Base-by-base conservation (phyloP, 768 basidiomycete genomes). In the Dacryopinax spathularia region DNA sequence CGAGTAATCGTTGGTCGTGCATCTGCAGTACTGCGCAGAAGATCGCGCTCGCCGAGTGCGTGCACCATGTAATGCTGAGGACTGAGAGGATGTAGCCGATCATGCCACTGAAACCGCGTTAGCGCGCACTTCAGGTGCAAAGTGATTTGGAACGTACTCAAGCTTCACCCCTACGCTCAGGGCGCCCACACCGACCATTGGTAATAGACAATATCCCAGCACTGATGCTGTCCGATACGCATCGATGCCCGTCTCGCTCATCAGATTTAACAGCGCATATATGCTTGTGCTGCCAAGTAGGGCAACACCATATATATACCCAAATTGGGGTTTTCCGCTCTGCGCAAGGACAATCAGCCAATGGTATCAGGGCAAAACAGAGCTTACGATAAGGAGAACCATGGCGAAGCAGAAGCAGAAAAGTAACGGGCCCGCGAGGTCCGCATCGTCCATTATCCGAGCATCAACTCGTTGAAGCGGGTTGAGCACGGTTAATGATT, bases 241-340 rank as follows among this genome's bases (percentile, higher is more conserved):
- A 71, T 97, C 94, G 66, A 99, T 98, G 43, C 87, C 90, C 62
- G 85, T 83, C 75, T 91, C 89, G 29, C 91, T 91, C 96, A 99
- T 98, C 67, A 97, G 81, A 73, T 99, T 98, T 67, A 99, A 82
- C 65, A 99, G 86, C 61, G 86, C 84, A 79, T 98, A 97, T 72
- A 98, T 86, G 29, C 91, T 91, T 13, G 83, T 81, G 6, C 88
- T 91, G 62, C 96, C 96, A 69, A 98, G 83, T n/a, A 97, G 82
- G 62, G 89, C 95, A 66, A 99, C 90, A 35, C 95, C 96, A 73
- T 99, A 99, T 65, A 98, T 98, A 74, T 97, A 98, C 60, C 90
- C 92, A 75, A 99, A 99, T 72, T 98, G 96, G 2, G 91, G 89
- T 78, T 96, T 97, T 64, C 96, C 96, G 5, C 95, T 96, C 96